Evolutionary conservation across 2,329 filamentous ascomycete species (phyloP).

Genomic region (Decorospora gaudefroyi): DNA sequence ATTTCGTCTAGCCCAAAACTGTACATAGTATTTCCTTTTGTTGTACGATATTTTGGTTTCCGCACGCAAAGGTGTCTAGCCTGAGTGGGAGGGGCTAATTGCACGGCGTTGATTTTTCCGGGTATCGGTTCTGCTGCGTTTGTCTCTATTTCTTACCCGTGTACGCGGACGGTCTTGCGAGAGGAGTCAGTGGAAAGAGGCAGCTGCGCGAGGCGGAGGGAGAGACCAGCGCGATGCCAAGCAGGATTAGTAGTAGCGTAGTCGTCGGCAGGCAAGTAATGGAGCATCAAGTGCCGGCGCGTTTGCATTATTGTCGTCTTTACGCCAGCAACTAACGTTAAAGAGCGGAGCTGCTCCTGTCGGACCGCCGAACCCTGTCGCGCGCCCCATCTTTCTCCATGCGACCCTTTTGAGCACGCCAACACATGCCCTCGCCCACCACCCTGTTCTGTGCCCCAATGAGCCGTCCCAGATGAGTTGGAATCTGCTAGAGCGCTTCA

Average conservation of each 20-base stretch:
- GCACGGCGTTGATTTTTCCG: constrained; percentile 10
- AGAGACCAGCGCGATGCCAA: no score
- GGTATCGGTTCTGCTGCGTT: constrained; percentile 5
- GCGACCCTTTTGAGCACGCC: constrained; percentile 29
- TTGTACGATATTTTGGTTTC: constrained; percentile 24
- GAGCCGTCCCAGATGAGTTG: constrained; percentile 61
- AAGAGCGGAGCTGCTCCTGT: constrained; percentile 18
- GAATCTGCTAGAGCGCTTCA: constrained; percentile 87
- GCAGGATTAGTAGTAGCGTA: no score
- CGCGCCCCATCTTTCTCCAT: constrained; percentile 21
- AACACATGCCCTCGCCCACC: constrained; percentile 19
- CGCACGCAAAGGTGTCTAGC: constrained; percentile 2
- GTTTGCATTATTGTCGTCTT: no score
- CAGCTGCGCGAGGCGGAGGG: no score
- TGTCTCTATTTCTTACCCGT: neutral
- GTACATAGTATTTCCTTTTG: constrained; percentile 22
- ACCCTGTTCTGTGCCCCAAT: constrained; percentile 40
- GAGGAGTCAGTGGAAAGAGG: no score
- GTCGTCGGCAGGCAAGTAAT: constrained; percentile 6
- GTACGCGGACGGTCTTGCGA: neutral
- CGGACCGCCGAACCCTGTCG: constrained; percentile 21
- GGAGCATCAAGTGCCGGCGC: no score
- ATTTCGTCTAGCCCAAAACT: constrained; percentile 29
- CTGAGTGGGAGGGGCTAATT: neutral
- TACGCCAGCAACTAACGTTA: no score